These are phyloP conservation scores for Lecanosticta acicola DNA, from an alignment of 2,329 filamentous ascomycete genomes.

Conservation along the genomic window DNA sequence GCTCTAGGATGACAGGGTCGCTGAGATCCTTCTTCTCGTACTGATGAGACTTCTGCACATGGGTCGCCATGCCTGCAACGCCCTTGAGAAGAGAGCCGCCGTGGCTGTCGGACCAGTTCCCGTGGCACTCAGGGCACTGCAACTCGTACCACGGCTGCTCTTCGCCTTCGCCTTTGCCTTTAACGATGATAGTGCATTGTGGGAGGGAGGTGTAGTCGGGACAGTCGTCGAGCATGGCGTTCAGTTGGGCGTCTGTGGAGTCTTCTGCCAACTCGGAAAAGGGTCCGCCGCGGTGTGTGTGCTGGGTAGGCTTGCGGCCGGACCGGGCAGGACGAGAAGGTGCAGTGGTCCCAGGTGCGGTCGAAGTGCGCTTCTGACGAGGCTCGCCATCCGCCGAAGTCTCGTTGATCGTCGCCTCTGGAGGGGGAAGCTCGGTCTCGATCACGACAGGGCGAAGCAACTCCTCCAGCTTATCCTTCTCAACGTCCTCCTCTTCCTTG, in stretches of 20 bases:
- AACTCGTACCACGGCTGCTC: neutral
- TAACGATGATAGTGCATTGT: neutral
- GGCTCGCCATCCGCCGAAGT: neutral
- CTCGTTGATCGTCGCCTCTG: neutral
- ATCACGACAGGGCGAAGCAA: neutral
- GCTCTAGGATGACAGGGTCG: neutral
- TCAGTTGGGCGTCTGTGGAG: neutral
- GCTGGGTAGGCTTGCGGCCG: too few species aligned
- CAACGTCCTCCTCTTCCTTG: neutral
- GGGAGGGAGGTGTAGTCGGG: neutral
- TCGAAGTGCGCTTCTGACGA: neutral
- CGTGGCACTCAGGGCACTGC: neutral
- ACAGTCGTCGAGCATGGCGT: neutral
- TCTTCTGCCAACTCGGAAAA: neutral
- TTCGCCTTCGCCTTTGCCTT: neutral
- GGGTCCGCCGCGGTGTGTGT: too few species aligned
- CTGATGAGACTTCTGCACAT: neutral
- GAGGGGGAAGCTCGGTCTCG: neutral
- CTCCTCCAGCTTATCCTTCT: neutral
- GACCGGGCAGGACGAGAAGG: too few species aligned
- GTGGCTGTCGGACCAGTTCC: neutral
- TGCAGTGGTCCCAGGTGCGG: neutral
- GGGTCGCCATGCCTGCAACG: neutral
- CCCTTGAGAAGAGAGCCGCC: neutral
- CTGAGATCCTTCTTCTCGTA: neutral